phyloP scores from a whole-genome alignment of 169 alveolate species.

The Theileria equi region DNA sequence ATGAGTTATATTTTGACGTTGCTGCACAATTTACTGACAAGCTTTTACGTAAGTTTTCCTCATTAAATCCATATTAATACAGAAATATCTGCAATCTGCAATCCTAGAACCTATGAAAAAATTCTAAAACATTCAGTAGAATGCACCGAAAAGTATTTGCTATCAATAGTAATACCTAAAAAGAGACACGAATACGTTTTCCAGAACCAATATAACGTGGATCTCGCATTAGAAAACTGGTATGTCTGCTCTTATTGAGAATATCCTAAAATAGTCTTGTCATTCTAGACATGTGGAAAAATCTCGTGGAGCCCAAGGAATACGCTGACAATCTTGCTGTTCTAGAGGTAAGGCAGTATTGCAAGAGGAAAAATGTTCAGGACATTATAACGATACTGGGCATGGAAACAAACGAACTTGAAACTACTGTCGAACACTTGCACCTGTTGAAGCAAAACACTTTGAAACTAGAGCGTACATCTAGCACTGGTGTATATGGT shows the following conservation, averaged over 20 bases:
- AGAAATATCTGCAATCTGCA: conserved; percentile 51
- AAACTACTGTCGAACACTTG: conserved; percentile 20
- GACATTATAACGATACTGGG: conserved; percentile 25
- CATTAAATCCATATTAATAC: not conserved
- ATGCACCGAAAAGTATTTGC: conserved; percentile 22
- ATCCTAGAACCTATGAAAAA: conserved; percentile 28
- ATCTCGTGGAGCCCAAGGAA: conserved; percentile 13
- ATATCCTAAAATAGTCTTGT: not conserved
- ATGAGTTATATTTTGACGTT: conserved; percentile 39
- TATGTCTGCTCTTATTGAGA: not conserved
- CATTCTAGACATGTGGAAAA: conserved; percentile 29
- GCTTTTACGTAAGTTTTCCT: not conserved
- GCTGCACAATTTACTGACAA: conserved; percentile 13
- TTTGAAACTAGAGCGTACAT: conserved; percentile 3
- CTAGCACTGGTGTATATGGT: not conserved
- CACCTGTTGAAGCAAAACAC: conserved; percentile 16
- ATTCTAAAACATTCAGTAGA: conserved; percentile 14
- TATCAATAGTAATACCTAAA: conserved; percentile 33
- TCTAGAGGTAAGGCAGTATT: conserved; percentile 15
- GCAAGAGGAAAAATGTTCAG: conserved; percentile 14
- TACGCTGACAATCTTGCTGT: conserved; percentile 12
- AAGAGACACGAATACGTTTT: conserved; percentile 10
- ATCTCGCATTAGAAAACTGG: conserved; percentile 34
- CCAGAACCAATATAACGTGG: conserved; percentile 8
- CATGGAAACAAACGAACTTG: conserved; percentile 30